Evolutionary conservation across 495 filamentous ascomycete species (phyloP), one percentile per base, ranked within the genome.

Genomic region (Letharia lupina): DNA sequence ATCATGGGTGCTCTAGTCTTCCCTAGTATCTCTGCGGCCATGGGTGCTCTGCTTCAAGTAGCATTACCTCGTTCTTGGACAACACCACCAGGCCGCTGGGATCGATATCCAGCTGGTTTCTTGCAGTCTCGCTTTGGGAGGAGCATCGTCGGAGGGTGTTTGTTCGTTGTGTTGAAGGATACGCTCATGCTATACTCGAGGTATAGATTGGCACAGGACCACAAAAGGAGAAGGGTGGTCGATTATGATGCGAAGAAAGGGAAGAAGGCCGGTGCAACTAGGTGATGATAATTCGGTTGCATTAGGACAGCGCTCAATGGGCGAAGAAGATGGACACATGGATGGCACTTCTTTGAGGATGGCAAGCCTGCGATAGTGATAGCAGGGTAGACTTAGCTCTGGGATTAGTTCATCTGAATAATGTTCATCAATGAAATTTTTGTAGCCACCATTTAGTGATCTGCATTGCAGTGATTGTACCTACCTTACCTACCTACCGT

Each of bases 81-180:
- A 8, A 79, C 79, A 1, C 75, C 79, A 2, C 79, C 77, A 6
- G 11, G 66, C 12, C 48, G 50, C 23, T 69, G 78, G 28, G 76
- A 78, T 56, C 70, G 76, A 45, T 54, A 64, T 39, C 67, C 73
- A 18, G 75, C 81, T 11, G 87, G 90, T 2, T 77, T 93, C 31
- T 76, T 96, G 39, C 89, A 93, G 71, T 79, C 82, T 54, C 80
- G 82, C 35, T 94, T 91, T 87, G 91, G 90, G 11, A 81, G 91
- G 60, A 94, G 88, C 69, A 78, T 94, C 4, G 81, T 89, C 9
- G 91, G 91, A 16, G 91, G 91, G 0, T 93, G 89, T 73, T 77
- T 90, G 56, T 92, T 90, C 68, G 86, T 93, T 57, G 83, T 92
- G 31, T 72, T 92, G 10, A 89, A 88, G 70, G 91, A 96, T 74